A percentile compares a stretch with the other conserved stretches of the same genome.
phyloP scores from a whole-genome alignment of 192 early-diverging fungal species.

The Martensiomyces pterosporus region DNA sequence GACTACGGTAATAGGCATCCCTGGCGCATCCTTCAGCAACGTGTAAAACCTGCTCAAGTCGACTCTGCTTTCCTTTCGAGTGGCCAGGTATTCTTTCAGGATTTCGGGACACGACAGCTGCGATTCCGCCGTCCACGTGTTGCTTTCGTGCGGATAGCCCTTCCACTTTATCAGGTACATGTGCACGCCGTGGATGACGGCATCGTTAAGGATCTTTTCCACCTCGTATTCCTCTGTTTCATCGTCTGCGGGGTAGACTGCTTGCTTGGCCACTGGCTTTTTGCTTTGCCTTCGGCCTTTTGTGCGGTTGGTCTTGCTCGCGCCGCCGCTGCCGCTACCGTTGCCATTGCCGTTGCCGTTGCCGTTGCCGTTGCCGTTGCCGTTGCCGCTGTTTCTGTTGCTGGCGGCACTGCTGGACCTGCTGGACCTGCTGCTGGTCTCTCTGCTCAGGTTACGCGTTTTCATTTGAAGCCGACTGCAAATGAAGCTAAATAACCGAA shows the following conservation, averaged over 20 bases:
- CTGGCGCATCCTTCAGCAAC: conserved; percentile 17
- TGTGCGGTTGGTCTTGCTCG: not conserved
- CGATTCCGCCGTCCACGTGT: conserved; percentile 14
- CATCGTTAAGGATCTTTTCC: conserved; percentile 29
- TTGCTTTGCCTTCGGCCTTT: not conserved
- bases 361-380: too few species aligned
- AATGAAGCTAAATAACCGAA: too few species aligned
- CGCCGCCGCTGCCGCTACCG: conserved; percentile 20
- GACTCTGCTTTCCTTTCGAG: conserved; percentile 11
- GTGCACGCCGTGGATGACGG: conserved; percentile 12
- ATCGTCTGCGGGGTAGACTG: not conserved
- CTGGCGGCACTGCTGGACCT: not conserved
- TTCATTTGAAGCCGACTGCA: too few species aligned
- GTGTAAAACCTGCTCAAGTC: conserved; percentile 31
- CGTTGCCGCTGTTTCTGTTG: too few species aligned
- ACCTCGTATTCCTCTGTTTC: conserved; percentile 19
- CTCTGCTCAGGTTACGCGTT: not conserved
- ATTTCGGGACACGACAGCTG: conserved; percentile 7
- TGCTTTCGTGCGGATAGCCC: conserved; percentile 10
- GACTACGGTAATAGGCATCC: conserved; percentile 16
- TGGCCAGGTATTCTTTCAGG: not conserved
- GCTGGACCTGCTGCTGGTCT: too few species aligned
- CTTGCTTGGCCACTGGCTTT: not conserved
- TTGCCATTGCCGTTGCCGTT: not conserved
- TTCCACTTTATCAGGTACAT: conserved; percentile 26